Percentiles rank a stretch among this genome's conserved stretches.
Evolutionary conservation across 805 yeast species (phyloP).

Genomic region (Schwanniomyces sp.): DNA sequence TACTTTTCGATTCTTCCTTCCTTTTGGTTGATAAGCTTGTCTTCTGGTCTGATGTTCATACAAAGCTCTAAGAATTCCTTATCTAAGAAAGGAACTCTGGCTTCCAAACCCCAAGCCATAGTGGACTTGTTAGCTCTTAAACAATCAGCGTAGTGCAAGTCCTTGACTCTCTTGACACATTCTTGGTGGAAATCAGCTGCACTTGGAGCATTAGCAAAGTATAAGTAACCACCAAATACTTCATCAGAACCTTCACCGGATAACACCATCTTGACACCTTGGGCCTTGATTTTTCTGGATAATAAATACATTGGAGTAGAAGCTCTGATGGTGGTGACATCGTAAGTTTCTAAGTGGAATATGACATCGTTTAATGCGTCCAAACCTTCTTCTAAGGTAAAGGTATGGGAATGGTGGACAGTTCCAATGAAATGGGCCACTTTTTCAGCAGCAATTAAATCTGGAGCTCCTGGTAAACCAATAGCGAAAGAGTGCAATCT

Average conservation of each 20-base stretch:
- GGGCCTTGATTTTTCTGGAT: conserved; percentile 97
- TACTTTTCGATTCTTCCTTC: conserved; percentile 89
- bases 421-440: conserved; percentile 97
- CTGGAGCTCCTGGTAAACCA: conserved; percentile 98
- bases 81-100: conserved; percentile 98
- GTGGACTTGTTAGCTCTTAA: conserved; percentile 98
- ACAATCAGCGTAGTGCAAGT: conserved; percentile 96
- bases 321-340: conserved; percentile 98
- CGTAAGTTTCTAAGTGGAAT: conserved; percentile 94
- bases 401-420: conserved; percentile 96
- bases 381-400: conserved; percentile 94
- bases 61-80: conserved; percentile 85
- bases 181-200: conserved; percentile 93
- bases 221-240: conserved; percentile 97
- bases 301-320: conserved; percentile 98
- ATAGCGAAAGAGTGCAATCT: conserved; percentile 93
- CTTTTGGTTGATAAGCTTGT: conserved; percentile 75
- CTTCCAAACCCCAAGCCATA: conserved; percentile 99
- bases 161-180: conserved; percentile 93
- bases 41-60: conserved; percentile 93
- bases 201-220: conserved; percentile 95
- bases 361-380: conserved; percentile 95
- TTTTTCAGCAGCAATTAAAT: conserved; percentile 91
- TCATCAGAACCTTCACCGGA: conserved; percentile 99
- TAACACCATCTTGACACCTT: conserved; percentile 98